A percentile compares a stretch with the other conserved stretches of the same genome.
Evolutionary conservation across 495 filamentous ascomycete genomes (phyloP).

Genomic region (Aspergillus cavernicola): DNA sequence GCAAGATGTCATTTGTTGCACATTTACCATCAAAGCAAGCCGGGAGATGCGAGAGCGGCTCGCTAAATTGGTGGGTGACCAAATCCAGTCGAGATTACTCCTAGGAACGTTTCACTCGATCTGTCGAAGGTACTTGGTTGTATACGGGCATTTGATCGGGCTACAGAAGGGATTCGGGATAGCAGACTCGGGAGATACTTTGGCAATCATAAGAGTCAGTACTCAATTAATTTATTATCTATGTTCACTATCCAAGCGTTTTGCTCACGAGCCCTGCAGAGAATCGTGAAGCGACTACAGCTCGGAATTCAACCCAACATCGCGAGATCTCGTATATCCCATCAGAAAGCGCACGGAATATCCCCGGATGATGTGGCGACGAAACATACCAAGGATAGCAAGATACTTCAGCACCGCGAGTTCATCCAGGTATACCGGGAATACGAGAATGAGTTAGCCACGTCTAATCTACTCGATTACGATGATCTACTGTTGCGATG

Average conservation of each 20-base stretch:
- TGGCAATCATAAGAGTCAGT: constrained; percentile 55
- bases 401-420: constrained; percentile 62
- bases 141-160: constrained; percentile 83
- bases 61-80: constrained; percentile 70
- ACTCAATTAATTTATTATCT: constrained; percentile 4
- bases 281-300: constrained; percentile 74
- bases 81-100: constrained; percentile 71
- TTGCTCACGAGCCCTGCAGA: constrained; percentile 30
- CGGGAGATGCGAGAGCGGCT: constrained; percentile 94
- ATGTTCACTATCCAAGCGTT: neutral
- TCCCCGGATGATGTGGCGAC: constrained; percentile 41
- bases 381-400: constrained; percentile 34
- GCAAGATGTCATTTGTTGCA: constrained; percentile 93
- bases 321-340: constrained; percentile 75
- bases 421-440: constrained; percentile 71
- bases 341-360: constrained; percentile 73
- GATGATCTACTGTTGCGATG: constrained; percentile 90
- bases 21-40: constrained; percentile 96
- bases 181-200: constrained; percentile 80
- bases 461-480: constrained; percentile 87
- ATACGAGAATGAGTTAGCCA: constrained; percentile 70
- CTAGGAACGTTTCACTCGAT: constrained; percentile 97
- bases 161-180: constrained; percentile 84
- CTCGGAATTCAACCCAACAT: constrained; percentile 64
- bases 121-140: constrained; percentile 76